Evolutionary conservation across 345 rosid genomes (phyloP), one percentile per base, ranked within the genome.

Genomic region (Salix suchowensis): DNA sequence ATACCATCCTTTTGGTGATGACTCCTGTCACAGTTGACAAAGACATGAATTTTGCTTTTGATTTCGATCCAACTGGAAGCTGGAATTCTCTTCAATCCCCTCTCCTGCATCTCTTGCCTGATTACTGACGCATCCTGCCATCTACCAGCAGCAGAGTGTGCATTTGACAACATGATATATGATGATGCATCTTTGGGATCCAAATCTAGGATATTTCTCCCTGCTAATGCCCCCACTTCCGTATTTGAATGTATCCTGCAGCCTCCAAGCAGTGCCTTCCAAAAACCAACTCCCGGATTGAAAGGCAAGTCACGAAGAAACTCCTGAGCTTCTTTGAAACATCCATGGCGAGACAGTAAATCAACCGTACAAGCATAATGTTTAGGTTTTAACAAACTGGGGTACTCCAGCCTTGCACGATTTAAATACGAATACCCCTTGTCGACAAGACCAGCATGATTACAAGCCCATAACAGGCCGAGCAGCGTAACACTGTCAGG

Each of bases 201-300:
- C 85, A 89, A 81, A 34, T 84, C 92, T 67, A 86, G 62, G 79
- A 94, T 89, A 67, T 83, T 89, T 2, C 74, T 58, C 7, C 94
- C 89, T 0, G 88, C 97, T 55, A 92, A 54, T 32, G 83, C 87
- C 21, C 88, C 88, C 76, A 90, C 44, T 77, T 78, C 82, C 67
- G 65, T 74, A 71, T 92, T 94, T 24, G 88, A 88, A 70, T 92
- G 94, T 60, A 89, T 88, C 78, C 81, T 90, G 82, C 97, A 92
- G 67, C 98, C 98, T n/a, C 92, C 88, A 23, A 91, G 97, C 74
- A 91, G 80, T 67, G 97, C 94, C 71, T 92, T 92, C 96, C 98
- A 94, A 68, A 94, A 92, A 74, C 97, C 98, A 52, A 92, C 80
- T 58, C 97, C 98, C 1, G 94, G 96, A 54, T 88, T 87, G 65